Conservation (phyloP, 2,329 filamentous ascomycete species). For the Colletotrichum salicis region DNA sequence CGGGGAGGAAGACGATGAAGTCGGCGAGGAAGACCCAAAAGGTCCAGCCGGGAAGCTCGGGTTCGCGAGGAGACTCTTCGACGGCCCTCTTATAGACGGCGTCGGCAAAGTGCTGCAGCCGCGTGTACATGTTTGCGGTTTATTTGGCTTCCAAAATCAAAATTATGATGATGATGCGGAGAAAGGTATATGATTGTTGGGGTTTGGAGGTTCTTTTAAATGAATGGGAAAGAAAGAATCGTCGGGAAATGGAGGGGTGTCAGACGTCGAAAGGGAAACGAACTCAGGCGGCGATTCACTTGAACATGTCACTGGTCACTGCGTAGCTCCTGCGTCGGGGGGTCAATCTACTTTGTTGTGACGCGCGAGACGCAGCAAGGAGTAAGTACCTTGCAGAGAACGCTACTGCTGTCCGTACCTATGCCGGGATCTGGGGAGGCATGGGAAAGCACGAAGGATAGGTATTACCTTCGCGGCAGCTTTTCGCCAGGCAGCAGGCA, state of each 20-base stretch:
- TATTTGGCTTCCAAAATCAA: background rate
- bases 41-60: conserved; percentile 53
- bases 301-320: conserved; percentile 12
- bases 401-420: background rate
- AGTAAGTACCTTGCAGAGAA: conserved; percentile 7
- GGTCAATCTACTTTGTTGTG: background rate
- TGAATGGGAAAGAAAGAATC: background rate
- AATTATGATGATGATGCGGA: background rate
- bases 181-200: background rate
- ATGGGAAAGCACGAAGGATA: background rate
- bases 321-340: conserved; percentile 6
- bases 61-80: conserved; percentile 39
- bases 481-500: conserved; percentile 28
- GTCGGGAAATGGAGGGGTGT: background rate
- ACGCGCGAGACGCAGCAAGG: background rate
- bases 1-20: conserved; percentile 57
- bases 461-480: background rate
- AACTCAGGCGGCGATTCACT: conserved; percentile 5
- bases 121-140: background rate
- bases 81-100: conserved; percentile 49
- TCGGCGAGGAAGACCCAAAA: conserved; percentile 51
- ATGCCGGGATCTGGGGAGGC: background rate
- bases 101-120: conserved; percentile 17
- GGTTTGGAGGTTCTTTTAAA: background rate
- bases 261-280: conserved; percentile 1